Conservation (phyloP, 2,329 filamentous ascomycete species). For the Aspergillus thermomutatus region DNA sequence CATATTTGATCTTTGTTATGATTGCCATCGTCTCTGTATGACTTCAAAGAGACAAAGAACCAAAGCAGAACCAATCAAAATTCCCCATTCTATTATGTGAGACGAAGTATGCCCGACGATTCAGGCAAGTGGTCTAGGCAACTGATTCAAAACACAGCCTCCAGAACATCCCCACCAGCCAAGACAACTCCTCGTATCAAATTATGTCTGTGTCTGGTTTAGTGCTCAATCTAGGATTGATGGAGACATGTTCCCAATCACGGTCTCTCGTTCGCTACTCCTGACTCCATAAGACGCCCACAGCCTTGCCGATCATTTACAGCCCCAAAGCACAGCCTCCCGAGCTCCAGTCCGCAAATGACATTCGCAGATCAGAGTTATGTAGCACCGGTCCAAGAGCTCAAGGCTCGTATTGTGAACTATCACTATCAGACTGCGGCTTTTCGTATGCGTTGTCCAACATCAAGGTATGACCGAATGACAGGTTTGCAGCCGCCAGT, state of each 20-base stretch:
- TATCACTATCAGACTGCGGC: too few species aligned
- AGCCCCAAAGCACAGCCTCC: neutral
- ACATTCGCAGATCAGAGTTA: neutral
- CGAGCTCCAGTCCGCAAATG: neutral
- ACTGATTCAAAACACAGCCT: too few species aligned
- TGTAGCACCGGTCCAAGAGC: neutral
- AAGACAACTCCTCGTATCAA: neutral
- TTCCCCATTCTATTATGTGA: too few species aligned
- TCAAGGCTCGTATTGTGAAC: neutral
- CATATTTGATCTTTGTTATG: too few species aligned
- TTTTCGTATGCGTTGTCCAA: too few species aligned
- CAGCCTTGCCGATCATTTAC: neutral
- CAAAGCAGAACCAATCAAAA: too few species aligned
- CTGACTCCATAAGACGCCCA: neutral
- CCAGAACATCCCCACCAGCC: too few species aligned
- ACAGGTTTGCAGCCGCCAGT: too few species aligned
- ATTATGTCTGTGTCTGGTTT: neutral
- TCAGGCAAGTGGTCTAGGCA: neutral
- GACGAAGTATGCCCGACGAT: too few species aligned
- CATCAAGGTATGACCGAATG: too few species aligned
- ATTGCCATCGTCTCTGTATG: neutral
- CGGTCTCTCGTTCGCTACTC: too few species aligned
- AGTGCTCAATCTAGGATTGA: neutral
- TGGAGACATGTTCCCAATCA: too few species aligned
- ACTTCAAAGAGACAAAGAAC: neutral